phyloP scores from a whole-genome alignment of 768 basidiomycete genomes.

The Fomitopsis serialis region DNA sequence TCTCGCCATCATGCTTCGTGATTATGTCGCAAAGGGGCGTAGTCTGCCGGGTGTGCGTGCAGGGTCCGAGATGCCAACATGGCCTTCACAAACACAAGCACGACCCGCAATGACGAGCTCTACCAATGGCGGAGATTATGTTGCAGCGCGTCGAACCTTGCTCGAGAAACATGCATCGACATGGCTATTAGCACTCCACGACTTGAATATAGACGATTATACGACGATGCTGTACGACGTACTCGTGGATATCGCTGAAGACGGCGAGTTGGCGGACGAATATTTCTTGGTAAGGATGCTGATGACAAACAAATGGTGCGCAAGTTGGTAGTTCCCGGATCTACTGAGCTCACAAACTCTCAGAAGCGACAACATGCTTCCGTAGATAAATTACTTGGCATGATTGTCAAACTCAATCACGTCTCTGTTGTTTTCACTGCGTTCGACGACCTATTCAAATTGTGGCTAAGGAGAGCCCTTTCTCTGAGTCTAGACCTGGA shows the following conservation, averaged over 20 bases:
- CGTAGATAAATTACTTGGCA: slow-evolving; percentile 32
- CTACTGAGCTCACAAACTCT: not conserved
- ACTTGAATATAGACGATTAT: slow-evolving; percentile 52
- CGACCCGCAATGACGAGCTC: slow-evolving; percentile 33
- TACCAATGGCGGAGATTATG: slow-evolving; percentile 68
- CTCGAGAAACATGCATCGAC: slow-evolving; percentile 50
- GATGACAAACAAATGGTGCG: slow-evolving; percentile 10
- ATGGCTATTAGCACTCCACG: slow-evolving; percentile 70
- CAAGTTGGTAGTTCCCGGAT: not conserved
- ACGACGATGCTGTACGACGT: slow-evolving; percentile 47
- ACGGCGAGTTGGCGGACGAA: slow-evolving; percentile 12
- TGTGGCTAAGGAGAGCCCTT: slow-evolving; percentile 51
- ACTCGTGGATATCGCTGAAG: slow-evolving; percentile 41
- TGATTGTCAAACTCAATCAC: slow-evolving; percentile 50
- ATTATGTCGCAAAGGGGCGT: slow-evolving; percentile 55
- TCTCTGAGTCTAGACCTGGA: slow-evolving; percentile 28
- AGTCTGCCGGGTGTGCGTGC: slow-evolving; percentile 61
- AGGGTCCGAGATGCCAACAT: slow-evolving; percentile 37
- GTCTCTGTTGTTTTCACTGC: slow-evolving; percentile 47
- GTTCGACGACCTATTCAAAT: slow-evolving; percentile 52
- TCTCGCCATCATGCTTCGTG: slow-evolving; percentile 60
- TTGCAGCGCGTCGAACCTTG: slow-evolving; percentile 51
- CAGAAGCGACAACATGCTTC: slow-evolving; percentile 8
- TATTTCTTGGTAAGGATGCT: slow-evolving; percentile 9
- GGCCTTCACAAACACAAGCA: slow-evolving; percentile 39